phyloP scores from a whole-genome alignment of 2,329 filamentous ascomycete genomes.

The Monilinia fructicola region DNA sequence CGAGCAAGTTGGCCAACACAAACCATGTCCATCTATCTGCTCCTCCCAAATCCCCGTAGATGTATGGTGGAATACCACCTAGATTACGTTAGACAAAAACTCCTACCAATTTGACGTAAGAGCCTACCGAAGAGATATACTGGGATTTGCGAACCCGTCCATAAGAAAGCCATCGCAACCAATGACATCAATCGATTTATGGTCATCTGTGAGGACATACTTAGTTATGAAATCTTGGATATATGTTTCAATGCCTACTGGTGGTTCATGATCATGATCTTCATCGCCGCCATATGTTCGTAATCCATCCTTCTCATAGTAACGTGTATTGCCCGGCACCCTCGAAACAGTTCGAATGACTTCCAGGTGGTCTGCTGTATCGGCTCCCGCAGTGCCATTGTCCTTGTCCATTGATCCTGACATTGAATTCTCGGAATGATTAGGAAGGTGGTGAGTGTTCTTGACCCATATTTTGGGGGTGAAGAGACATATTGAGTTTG shows the following conservation, averaged over 20 bases:
- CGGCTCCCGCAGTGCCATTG: neutral
- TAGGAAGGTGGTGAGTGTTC: neutral
- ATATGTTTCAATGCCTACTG: conserved; percentile 40
- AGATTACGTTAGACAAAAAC: conserved; percentile 20
- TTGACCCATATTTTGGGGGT: neutral
- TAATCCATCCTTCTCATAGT: conserved; percentile 39
- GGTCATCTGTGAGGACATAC: conserved; percentile 51
- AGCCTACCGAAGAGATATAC: conserved; percentile 51
- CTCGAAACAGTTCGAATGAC: conserved; percentile 15
- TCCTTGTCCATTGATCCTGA: conserved; percentile 33
- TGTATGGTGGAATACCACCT: conserved; percentile 52
- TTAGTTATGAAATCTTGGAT: conserved; percentile 32
- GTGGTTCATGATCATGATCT: conserved; percentile 49
- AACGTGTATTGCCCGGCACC: conserved; percentile 32
- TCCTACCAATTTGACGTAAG: neutral
- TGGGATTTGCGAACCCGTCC: conserved; percentile 61
- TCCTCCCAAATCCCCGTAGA: conserved; percentile 60
- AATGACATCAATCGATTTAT: conserved; percentile 61
- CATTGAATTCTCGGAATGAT: conserved; percentile 26
- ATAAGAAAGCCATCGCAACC: conserved; percentile 58
- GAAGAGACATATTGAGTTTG: neutral
- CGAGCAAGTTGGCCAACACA: conserved; percentile 52
- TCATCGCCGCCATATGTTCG: conserved; percentile 49
- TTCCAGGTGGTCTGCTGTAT: conserved; percentile 13
- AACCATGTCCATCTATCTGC: conserved; percentile 43